Evolutionary conservation across 2,329 filamentous ascomycete genomes (phyloP).

Genomic region (Aspergillus fischeri): DNA sequence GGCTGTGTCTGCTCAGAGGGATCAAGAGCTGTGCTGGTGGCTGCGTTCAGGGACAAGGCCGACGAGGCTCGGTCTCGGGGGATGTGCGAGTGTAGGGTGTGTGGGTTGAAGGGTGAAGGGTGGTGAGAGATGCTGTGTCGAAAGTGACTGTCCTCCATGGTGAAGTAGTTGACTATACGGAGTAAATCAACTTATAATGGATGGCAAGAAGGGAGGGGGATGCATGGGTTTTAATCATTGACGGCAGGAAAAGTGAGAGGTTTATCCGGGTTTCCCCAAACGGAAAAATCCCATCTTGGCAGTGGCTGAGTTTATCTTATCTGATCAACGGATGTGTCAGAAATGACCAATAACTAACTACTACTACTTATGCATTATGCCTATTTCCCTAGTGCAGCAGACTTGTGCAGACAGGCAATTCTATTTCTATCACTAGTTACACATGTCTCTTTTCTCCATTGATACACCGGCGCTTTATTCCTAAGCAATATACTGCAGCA

Average conservation of each 20-base stretch:
- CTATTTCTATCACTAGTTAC: background rate
- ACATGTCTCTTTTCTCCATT: background rate
- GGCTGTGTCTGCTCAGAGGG: constrained; percentile 12
- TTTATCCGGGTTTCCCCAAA: background rate
- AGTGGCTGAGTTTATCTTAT: background rate
- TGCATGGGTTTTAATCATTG: background rate
- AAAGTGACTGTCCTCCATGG: constrained; percentile 25
- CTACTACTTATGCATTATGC: background rate
- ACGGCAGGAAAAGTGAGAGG: background rate
- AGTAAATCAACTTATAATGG: background rate
- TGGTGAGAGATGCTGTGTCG: constrained; percentile 27
- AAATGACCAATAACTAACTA: no score
- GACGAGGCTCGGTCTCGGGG: background rate
- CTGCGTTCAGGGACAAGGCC: constrained; percentile 26
- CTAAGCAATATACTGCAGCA: constrained; percentile 8
- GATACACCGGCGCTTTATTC: background rate
- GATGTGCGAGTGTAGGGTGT: constrained; percentile 10
- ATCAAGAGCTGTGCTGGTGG: constrained; percentile 42
- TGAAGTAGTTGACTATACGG: background rate
- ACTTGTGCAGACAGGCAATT: background rate
- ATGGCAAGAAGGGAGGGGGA: background rate
- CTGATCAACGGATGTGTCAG: background rate
- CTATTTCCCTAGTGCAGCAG: background rate
- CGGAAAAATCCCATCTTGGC: background rate
- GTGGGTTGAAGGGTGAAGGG: constrained; percentile 21